phyloP scores from a whole-genome alignment of 2,329 filamentous ascomycete species.

The Verticillium longisporum region DNA sequence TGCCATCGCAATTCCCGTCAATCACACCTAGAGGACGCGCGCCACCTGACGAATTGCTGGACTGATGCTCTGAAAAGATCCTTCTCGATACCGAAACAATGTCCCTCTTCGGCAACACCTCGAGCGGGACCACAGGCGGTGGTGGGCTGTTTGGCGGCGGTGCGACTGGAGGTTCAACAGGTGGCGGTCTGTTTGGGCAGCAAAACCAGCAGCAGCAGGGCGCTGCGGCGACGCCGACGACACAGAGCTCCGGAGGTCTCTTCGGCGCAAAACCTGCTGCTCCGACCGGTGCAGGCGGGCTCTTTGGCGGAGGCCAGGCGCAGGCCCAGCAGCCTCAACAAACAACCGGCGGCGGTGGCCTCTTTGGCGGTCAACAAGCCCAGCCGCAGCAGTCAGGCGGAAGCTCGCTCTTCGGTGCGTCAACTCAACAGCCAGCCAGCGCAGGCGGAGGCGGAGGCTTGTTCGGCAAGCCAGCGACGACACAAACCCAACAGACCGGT shows the following conservation, averaged over 20 bases:
- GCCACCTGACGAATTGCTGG: background rate
- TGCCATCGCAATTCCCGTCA: background rate
- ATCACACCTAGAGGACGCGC: background rate
- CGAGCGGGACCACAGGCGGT: conserved; percentile 10
- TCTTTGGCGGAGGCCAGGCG: conserved; percentile 4
- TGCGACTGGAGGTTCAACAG: background rate
- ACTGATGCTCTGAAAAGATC: background rate
- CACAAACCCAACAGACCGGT: conserved; percentile 14
- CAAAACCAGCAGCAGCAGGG: conserved; percentile 5
- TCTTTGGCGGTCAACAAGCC: conserved; percentile 15
- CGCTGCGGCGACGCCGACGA: conserved; percentile 14
- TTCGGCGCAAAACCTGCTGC: conserved; percentile 19
- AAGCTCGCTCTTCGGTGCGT: background rate
- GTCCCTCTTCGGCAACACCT: conserved; percentile 13
- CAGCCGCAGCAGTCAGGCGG: conserved; percentile 1
- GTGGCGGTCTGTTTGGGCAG: conserved; percentile 14
- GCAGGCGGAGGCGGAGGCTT: conserved; percentile 6
- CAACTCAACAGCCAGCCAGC: background rate
- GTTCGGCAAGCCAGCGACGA: conserved; percentile 10
- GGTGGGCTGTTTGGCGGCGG: conserved; percentile 7
- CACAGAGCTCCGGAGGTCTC: conserved; percentile 18
- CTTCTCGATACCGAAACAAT: conserved; percentile 1
- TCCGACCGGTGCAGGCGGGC: conserved; percentile 2
- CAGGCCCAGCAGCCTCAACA: conserved; percentile 11
- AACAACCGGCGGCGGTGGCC: conserved; percentile 9